Evolutionary conservation across 2,329 filamentous ascomycete species (phyloP), one percentile per base, ranked within the genome.

Genomic region (Juglanconis sp.): DNA sequence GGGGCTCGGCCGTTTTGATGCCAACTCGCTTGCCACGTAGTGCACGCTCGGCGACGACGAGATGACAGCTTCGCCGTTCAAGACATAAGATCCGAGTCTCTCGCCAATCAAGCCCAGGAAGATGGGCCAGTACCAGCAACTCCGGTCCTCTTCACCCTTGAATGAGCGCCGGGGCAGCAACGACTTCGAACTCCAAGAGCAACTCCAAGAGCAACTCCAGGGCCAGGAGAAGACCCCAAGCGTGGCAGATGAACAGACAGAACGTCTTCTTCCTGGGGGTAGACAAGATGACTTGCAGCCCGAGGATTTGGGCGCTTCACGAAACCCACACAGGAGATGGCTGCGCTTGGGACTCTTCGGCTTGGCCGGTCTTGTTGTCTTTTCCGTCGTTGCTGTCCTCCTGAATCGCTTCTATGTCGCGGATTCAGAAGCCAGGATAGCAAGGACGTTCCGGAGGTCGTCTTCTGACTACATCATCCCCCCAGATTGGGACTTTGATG

Each of bases 401-500:
- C 30, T 64, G 44, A 8, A 35, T 15, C 32, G 53, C 35, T 31
- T 56, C 35, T 52, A 52, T 38, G 31, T 44, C 31, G 11, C 53
- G 11, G 6, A 54, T 10, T 15, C 48, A 2, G 49, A 42, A 32
- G n/a, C 30, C 13, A 55, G 38, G 4, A 8, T 11, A n/a, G 8
- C n/a, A 15, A 17, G n/a, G 15, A 46, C 47, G 30, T 70, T 69
- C 56, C 63, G 68, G 2, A 61, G 68, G 1, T 61, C 65, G 3
- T 65, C 73, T 1, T 71, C 74, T 0, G 81, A 87, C 53, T 88
- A 90, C 62, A 70, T 86, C 4, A 75, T 91, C 15, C 75, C 82
- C 54, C 68, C 77, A 0, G 65, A 73, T 2, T 90, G 87, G 87
- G 72, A 87, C 61, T 78, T 79, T 62, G 50, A 74, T 17, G 79